phyloP scores from a whole-genome alignment of 208 protist species.

The Acanthamoeba rhysodes region DNA sequence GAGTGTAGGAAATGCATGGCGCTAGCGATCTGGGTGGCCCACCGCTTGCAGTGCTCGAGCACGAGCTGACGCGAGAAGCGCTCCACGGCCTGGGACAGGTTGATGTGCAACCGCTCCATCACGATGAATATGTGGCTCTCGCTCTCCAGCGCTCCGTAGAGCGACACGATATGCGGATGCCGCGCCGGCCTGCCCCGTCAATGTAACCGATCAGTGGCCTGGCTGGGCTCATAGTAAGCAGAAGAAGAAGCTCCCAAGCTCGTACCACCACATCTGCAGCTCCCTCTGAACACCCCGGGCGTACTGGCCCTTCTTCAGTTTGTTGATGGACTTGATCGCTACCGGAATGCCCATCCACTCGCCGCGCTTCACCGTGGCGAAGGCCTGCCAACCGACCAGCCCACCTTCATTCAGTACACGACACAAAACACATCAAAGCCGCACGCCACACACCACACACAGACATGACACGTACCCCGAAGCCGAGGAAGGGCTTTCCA shows the following conservation, averaged over 20 bases:
- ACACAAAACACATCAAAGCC: neutral
- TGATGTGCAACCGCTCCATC: slow-evolving; percentile 74
- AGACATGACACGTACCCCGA: neutral
- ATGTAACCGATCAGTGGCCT: neutral
- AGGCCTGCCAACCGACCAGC: slow-evolving; percentile 5
- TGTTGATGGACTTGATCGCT: slow-evolving; percentile 75
- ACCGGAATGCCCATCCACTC: slow-evolving; percentile 64
- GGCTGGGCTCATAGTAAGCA: neutral
- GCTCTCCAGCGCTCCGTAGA: slow-evolving; percentile 66
- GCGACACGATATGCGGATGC: slow-evolving; percentile 66
- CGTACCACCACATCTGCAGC: slow-evolving; percentile 67
- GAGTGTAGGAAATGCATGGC: slow-evolving; percentile 71
- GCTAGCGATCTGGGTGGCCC: slow-evolving; percentile 63
- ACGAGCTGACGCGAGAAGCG: neutral
- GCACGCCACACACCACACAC: neutral
- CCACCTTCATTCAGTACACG: neutral
- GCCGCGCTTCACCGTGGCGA: slow-evolving; percentile 51
- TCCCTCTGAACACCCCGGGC: slow-evolving; percentile 49
- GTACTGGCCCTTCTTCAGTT: slow-evolving; percentile 74
- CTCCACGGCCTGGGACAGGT: slow-evolving; percentile 17
- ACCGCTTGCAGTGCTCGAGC: neutral
- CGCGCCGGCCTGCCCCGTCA: slow-evolving; percentile 11
- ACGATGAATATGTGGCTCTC: slow-evolving; percentile 60
- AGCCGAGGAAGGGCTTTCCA: slow-evolving; percentile 27
- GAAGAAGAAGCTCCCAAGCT: neutral